A percentile compares a stretch with the other conserved stretches of the same genome.
Evolutionary conservation across 768 basidiomycete species (phyloP).

Genomic region (Naganishia vaughanmartiniae): DNA sequence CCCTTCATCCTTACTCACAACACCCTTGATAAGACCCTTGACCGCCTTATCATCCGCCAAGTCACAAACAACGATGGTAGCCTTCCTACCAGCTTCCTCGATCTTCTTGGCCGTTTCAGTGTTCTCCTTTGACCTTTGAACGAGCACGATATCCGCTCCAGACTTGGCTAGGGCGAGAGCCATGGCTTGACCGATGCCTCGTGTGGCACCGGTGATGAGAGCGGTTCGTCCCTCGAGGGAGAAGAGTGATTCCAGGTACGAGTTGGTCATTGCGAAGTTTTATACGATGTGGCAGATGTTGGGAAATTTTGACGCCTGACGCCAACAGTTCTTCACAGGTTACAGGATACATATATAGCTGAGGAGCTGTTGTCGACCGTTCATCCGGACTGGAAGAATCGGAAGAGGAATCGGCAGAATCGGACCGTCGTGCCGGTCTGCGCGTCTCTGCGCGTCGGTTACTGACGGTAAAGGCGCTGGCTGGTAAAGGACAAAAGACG

Average conservation of each 20-base stretch:
- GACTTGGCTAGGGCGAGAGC: constrained; percentile 54
- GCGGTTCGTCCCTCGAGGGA: constrained; percentile 52
- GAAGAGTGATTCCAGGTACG: constrained; percentile 51
- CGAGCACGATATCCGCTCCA: constrained; percentile 53
- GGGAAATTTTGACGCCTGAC: background rate
- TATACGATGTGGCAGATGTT: background rate
- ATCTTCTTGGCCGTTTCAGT: constrained; percentile 51
- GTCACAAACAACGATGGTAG: constrained; percentile 61
- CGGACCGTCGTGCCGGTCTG: constrained; percentile 3
- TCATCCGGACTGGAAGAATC: background rate
- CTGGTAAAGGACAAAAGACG: too few species aligned
- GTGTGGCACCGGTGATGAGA: constrained; percentile 51
- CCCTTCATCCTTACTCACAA: constrained; percentile 53
- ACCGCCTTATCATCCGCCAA: constrained; percentile 59
- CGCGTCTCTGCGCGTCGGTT: too few species aligned
- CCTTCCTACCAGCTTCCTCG: constrained; percentile 46
- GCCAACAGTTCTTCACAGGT: background rate
- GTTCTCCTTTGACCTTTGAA: constrained; percentile 48
- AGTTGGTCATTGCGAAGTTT: constrained; percentile 23
- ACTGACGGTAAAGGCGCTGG: constrained; percentile 9
- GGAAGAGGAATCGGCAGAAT: background rate
- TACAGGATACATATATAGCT: background rate
- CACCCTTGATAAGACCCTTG: constrained; percentile 57
- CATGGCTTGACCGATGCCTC: constrained; percentile 53
- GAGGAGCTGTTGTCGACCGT: background rate